A percentile compares a stretch with the other conserved stretches of the same genome.
phyloP scores from a whole-genome alignment of 495 filamentous ascomycete genomes.

The Lepidopterella palustris region DNA sequence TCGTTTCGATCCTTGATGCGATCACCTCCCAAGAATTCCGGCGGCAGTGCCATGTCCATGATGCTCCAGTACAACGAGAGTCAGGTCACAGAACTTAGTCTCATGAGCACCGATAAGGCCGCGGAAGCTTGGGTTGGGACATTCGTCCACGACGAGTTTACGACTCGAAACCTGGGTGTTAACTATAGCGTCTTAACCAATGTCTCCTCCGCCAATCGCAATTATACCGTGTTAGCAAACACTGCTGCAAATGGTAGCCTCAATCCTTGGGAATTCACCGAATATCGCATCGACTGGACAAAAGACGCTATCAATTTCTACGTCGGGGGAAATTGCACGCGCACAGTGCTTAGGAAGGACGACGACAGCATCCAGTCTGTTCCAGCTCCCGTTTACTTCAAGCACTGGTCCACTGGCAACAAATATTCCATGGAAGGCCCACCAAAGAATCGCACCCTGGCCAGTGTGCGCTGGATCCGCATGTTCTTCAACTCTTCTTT shows the following conservation, averaged over 20 bases:
- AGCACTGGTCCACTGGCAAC: conserved; percentile 41
- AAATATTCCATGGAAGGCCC: conserved; percentile 35
- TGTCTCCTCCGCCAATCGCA: conserved; percentile 7
- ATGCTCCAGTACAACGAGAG: conserved; percentile 36
- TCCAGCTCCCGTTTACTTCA: conserved; percentile 35
- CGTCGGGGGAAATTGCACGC: conserved; percentile 27
- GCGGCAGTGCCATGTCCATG: conserved; percentile 39
- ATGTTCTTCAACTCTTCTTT: conserved; percentile 41
- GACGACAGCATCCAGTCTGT: conserved; percentile 26
- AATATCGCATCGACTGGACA: conserved; percentile 41
- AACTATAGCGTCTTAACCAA: conserved; percentile 33
- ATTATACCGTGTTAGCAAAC: conserved; percentile 14
- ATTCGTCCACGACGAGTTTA: conserved; percentile 33
- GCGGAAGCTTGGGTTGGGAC: conserved; percentile 34
- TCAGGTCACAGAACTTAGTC: conserved; percentile 32
- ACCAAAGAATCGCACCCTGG: conserved; percentile 27
- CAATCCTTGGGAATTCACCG: conserved; percentile 35
- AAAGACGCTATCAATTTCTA: conserved; percentile 33
- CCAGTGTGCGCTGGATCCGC: conserved; percentile 38
- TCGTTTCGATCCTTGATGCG: conserved; percentile 35
- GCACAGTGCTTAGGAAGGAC: conserved; percentile 20
- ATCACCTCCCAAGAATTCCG: conserved; percentile 20
- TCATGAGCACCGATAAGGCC: conserved; percentile 35
- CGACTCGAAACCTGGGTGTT: conserved; percentile 22
- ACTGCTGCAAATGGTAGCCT: conserved; percentile 14